Percentiles rank a stretch among this genome's conserved stretches.
Conservation (phyloP, 2,329 filamentous ascomycete species). For the Domatiomyces catenatus region DNA sequence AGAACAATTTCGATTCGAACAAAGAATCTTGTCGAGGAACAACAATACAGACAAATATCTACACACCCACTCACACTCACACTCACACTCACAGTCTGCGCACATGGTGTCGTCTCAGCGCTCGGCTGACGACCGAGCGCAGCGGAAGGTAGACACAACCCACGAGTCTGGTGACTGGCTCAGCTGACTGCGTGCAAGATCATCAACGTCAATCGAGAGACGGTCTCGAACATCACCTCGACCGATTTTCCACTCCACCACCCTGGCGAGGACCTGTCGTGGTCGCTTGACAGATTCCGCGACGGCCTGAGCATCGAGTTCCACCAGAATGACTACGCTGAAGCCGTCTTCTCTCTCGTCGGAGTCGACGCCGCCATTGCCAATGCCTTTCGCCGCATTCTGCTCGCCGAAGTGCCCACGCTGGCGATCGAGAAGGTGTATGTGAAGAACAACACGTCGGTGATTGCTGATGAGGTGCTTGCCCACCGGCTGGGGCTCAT, state of each 20-base stretch:
- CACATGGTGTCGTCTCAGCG: neutral
- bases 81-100: neutral
- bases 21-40: too few species aligned
- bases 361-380: slow-evolving; percentile 85
- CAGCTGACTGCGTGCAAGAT: slow-evolving; percentile 5
- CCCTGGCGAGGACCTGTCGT: slow-evolving; percentile 72
- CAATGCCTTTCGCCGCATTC: slow-evolving; percentile 92
- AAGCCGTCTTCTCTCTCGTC: slow-evolving; percentile 78
- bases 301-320: slow-evolving; percentile 58
- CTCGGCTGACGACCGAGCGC: slow-evolving; percentile 7
- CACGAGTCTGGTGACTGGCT: neutral
- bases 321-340: slow-evolving; percentile 62
- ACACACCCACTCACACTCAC: neutral
- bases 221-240: slow-evolving; percentile 72
- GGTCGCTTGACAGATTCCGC: slow-evolving; percentile 59
- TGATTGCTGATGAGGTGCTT: slow-evolving; percentile 95
- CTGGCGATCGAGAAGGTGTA: slow-evolving; percentile 89
- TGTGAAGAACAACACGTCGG: slow-evolving; percentile 89
- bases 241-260: slow-evolving; percentile 87
- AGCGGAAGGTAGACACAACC: slow-evolving; percentile 9
- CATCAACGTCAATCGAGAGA: slow-evolving; percentile 80
- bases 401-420: slow-evolving; percentile 86
- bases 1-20: neutral
- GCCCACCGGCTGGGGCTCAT: slow-evolving; percentile 80
- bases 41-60: too few species aligned